Conservation (phyloP, 331 rosid genomes). For the Malus hybrid region DNA sequence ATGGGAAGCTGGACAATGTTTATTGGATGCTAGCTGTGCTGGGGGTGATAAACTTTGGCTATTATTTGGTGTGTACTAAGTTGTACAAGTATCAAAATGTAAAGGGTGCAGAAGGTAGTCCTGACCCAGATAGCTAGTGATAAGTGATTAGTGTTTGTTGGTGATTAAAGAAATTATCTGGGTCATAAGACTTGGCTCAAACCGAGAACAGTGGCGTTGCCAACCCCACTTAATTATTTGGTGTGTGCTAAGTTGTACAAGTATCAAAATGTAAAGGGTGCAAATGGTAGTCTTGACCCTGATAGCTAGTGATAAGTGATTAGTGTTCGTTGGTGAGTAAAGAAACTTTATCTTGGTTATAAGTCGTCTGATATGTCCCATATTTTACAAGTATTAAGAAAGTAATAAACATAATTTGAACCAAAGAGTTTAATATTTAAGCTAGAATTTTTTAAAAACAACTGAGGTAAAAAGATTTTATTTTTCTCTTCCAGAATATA, state of each 20-base stretch:
- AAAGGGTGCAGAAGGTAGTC: neutral
- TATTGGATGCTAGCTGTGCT: conserved; percentile 49
- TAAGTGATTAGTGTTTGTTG: neutral
- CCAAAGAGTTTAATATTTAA: no score
- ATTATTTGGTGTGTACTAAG: neutral
- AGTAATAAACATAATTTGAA: no score
- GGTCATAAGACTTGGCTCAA: neutral
- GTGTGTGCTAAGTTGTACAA: conserved; percentile 12
- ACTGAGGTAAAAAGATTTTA: no score
- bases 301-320: neutral
- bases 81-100: conserved; percentile 19
- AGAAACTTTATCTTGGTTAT: neutral
- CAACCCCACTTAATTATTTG: no score
- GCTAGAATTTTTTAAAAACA: no score
- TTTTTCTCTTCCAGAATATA: no score
- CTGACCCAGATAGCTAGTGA: neutral
- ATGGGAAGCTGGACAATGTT: conserved; percentile 44
- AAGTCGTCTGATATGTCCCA: no score
- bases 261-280: conserved; percentile 10
- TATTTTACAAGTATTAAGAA: no score
- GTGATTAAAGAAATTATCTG: neutral
- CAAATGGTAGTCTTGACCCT: neutral
- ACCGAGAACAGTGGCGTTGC: no score
- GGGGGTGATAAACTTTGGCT: conserved; percentile 18
- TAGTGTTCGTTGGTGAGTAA: neutral